phyloP scores from a whole-genome alignment of 495 filamentous ascomycete genomes.

The Pseudomonodictys pantanalensis region DNA sequence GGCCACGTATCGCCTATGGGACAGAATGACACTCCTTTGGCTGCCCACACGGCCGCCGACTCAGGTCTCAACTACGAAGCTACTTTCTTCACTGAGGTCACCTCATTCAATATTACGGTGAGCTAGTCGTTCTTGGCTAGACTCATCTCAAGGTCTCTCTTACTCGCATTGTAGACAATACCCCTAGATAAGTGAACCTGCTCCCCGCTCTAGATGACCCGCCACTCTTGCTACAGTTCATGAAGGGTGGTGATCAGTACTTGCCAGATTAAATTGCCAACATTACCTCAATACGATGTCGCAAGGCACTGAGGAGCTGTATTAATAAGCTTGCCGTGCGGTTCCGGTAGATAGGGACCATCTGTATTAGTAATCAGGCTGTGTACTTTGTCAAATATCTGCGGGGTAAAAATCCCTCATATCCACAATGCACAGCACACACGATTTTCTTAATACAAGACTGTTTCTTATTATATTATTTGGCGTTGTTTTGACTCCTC shows the following conservation, averaged over 20 bases:
- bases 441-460: background rate
- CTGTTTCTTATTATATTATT: background rate
- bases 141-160: background rate
- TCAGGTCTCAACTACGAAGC: background rate
- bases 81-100: background rate
- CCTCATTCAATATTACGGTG: background rate
- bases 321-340: background rate
- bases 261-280: background rate
- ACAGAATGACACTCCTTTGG: background rate
- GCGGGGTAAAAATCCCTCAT: background rate
- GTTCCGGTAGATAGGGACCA: background rate
- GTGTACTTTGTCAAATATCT: background rate
- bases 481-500: background rate
- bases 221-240: background rate
- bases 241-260: background rate
- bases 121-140: background rate
- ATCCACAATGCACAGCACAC: background rate
- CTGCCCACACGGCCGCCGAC: background rate
- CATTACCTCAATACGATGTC: background rate
- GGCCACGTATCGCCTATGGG: background rate
- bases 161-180: background rate
- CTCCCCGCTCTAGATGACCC: background rate
- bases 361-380: background rate
- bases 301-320: background rate
- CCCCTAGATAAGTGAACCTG: background rate